Evolutionary conservation across 208 protist species (phyloP).

Genomic region (Wallacemonas collosoma): DNA sequence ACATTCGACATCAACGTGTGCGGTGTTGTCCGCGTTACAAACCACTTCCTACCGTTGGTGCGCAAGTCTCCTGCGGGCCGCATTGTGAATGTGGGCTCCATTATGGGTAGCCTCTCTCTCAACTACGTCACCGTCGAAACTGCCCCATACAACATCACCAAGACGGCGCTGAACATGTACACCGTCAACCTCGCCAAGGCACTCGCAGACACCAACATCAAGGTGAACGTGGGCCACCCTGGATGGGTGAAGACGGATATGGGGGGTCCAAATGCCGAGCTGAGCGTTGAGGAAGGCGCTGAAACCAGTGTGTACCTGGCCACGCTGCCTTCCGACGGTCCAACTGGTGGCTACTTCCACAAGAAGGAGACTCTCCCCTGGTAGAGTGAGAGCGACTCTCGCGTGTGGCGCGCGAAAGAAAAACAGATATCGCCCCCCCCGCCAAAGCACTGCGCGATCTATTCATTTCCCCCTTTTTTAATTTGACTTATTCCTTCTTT

Average conservation of each 20-base stretch:
- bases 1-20: constrained; percentile 72
- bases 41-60: constrained; percentile 65
- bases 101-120: constrained; percentile 59
- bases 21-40: constrained; percentile 56
- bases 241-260: constrained; percentile 81
- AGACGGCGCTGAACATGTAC: constrained; percentile 86
- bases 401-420: neutral
- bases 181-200: constrained; percentile 65
- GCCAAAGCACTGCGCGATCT: no score
- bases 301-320: constrained; percentile 76
- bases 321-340: constrained; percentile 68
- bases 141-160: constrained; percentile 58
- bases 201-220: constrained; percentile 54
- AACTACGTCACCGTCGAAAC: constrained; percentile 24
- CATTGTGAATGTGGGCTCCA: constrained; percentile 79
- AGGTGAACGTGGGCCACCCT: constrained; percentile 69
- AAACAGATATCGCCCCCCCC: no score
- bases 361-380: constrained; percentile 70
- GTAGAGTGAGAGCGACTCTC: constrained; percentile 25
- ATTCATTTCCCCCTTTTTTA: no score
- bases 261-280: constrained; percentile 44
- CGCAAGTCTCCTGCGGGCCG: constrained; percentile 54
- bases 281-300: constrained; percentile 60
- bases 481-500: no score
- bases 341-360: constrained; percentile 77